These are phyloP conservation scores for Ganoderma boninense DNA, from an alignment of 1,284 basidiomycete species.

Conservation along the genomic window DNA sequence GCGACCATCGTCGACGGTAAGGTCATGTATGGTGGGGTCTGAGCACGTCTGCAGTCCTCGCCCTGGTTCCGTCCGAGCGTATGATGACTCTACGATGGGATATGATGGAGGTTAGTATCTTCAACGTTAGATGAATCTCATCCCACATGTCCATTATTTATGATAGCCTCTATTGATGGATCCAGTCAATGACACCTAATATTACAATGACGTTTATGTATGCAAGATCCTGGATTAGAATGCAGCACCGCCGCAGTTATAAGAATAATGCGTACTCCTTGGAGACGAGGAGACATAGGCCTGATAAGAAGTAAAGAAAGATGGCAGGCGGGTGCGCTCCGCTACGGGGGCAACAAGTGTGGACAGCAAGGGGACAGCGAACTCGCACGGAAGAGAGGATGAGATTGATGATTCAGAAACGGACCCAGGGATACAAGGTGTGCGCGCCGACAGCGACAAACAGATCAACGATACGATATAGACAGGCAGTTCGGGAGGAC, in stretches of 20 bases:
- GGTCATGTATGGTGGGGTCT: slow-evolving; percentile 66
- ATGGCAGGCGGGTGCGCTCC: neutral
- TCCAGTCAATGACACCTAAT: neutral
- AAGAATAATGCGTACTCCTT: neutral
- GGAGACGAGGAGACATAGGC: neutral
- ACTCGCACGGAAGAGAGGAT: slow-evolving; percentile 12
- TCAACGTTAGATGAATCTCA: too few species aligned
- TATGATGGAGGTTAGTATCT: too few species aligned
- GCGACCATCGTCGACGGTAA: slow-evolving; percentile 80
- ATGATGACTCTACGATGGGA: neutral
- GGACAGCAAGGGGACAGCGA: neutral
- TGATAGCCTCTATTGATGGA: neutral
- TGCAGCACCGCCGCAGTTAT: neutral
- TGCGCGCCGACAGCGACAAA: slow-evolving; percentile 34
- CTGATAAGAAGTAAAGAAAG: neutral
- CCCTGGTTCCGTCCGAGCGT: neutral
- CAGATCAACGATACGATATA: slow-evolving; percentile 35
- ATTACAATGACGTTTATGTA: neutral
- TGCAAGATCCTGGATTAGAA: neutral
- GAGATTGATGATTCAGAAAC: slow-evolving; percentile 27
- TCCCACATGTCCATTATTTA: neutral
- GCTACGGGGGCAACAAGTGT: neutral
- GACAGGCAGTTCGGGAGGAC: slow-evolving; percentile 23
- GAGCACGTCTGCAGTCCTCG: neutral
- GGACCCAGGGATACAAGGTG: slow-evolving; percentile 35